Base-by-base conservation (phyloP, 2,329 filamentous ascomycete genomes). In the Elsinoe fawcettii region DNA sequence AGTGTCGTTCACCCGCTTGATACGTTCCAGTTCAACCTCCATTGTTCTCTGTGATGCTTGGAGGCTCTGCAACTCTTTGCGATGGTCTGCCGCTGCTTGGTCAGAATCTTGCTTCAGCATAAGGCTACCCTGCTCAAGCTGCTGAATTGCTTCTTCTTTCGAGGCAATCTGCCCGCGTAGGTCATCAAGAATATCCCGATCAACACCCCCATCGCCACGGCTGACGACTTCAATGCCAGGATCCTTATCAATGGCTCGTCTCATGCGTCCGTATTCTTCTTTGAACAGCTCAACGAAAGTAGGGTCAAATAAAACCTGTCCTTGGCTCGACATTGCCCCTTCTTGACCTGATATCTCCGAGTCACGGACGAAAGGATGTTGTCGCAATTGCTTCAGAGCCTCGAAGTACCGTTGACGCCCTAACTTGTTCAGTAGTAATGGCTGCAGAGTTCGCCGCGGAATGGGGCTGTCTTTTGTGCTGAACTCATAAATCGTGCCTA, bases 401-500 rank as follows among this genome's bases (percentile, higher is more conserved):
- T 95, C 87, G 57, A 95, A 82, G 67, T 96, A 99, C 65, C 86
- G 85, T 64, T 96, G 90, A 63, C 91, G 84, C 37, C 90, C 89
- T 65, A 97, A 80, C 58, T 86, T 83, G 44, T 86, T 83, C 25
- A 82, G 78, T 34, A 99, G 76, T 25, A 96, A 80, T 22, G 87
- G 83, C 66, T 95, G 88, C 44, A 99, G 75, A 8, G 87, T 91
- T 22, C 84, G 79, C 60, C 93, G 81, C 5, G 92, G 82, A 54
- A 99, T 86, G 0, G 93, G 90, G 0, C 92, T 97, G 71, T 99
- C 93, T 68, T 95, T 96, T 0, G 92, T 96, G 8, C 92, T 97
- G 67, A 97, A 99, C 66, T 99, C 93, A 69, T 97, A 99, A 3
- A 93, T 80, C 18, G 95, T 85, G 8, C 92, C 93, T 1, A 97